Base-by-base conservation (phyloP, 192 early-diverging fungal species). In the Tieghemiomyces parasiticus region DNA sequence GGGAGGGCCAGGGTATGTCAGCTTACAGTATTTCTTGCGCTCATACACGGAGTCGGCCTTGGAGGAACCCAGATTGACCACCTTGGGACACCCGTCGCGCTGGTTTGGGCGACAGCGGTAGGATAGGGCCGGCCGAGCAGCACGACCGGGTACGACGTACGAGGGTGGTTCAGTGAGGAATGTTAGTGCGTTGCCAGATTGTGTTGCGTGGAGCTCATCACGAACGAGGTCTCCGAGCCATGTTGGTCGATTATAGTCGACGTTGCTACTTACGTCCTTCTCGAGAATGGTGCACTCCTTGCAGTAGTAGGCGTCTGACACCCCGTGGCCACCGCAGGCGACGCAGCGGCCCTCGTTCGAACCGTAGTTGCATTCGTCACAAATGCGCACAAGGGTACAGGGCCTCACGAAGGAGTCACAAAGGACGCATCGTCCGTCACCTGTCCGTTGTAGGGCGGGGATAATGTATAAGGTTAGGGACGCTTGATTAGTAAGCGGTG, bases 301-400 rank as follows among this genome's bases (percentile, higher is more conserved):
- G 71, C 94, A 97, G 63, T 97, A 97, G 69, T 91, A 95, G 0
- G 92, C 92, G 69, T 95, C 91, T 20, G 89, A 90, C 25, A 94
- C 80, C 25, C 94, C 92, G 46, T 78, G 78, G 24, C 84, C 80
- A 56, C 88, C 92, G 65, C 94, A 97, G 51, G 94, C 75, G 10
- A 95, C 86, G 67, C 94, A 97, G 31, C 84, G 81, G 12, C 92
- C 91, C 65, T 92, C 85, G 62, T 82, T 84, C 32, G 83, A 81
- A 56, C 94, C 92, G 71, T 90, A 97, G 75, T 97, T 97, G 76
- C 91, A 94, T 68, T 97, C 92, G 63, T 93, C 91, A 67, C 94
- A 97, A 46, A 95, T 88, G 49, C 84, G 85, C 13, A 95, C 94
- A 38, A 87, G 61, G 38, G 89, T 93, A 44, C 87, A 82, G 52